A percentile compares a stretch with the other conserved stretches of the same genome.
These are phyloP conservation scores for Globisporangium nunn DNA, from an alignment of 352 stramenopile genomes.

Conservation along the genomic window DNA sequence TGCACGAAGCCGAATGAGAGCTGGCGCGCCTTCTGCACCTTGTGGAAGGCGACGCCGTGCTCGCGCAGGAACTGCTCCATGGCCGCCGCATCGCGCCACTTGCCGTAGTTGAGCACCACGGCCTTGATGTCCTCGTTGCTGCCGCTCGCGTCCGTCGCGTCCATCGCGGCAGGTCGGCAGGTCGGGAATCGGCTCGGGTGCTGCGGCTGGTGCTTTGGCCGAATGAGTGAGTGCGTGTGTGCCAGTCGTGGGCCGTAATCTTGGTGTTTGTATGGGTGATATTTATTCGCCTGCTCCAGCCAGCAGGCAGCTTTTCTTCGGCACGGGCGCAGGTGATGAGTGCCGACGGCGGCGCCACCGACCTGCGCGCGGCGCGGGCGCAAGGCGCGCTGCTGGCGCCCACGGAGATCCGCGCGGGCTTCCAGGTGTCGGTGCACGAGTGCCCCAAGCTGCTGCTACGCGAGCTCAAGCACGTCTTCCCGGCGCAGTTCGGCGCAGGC, in stretches of 20 bases:
- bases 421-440: slow-evolving; percentile 77
- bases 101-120: slow-evolving; percentile 86
- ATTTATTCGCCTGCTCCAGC: neutral
- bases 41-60: slow-evolving; percentile 47
- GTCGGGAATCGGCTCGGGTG: neutral
- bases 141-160: slow-evolving; percentile 5
- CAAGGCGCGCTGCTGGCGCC: slow-evolving; percentile 40
- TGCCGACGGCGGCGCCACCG: neutral
- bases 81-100: slow-evolving; percentile 73
- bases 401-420: slow-evolving; percentile 50
- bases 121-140: slow-evolving; percentile 66
- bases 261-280: too few species aligned
- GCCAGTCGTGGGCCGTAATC: neutral
- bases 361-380: slow-evolving; percentile 13
- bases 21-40: slow-evolving; percentile 74
- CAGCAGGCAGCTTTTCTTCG: neutral
- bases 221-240: neutral
- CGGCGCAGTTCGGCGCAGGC: slow-evolving; percentile 29
- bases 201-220: too few species aligned
- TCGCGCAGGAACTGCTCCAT: slow-evolving; percentile 46
- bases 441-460: slow-evolving; percentile 66
- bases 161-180: neutral
- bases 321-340: neutral
- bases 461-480: slow-evolving; percentile 81
- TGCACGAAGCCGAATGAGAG: slow-evolving; percentile 78